Conservation (phyloP, 2,329 filamentous ascomycete genomes). For the Teratosphaeriaceae sp. region DNA sequence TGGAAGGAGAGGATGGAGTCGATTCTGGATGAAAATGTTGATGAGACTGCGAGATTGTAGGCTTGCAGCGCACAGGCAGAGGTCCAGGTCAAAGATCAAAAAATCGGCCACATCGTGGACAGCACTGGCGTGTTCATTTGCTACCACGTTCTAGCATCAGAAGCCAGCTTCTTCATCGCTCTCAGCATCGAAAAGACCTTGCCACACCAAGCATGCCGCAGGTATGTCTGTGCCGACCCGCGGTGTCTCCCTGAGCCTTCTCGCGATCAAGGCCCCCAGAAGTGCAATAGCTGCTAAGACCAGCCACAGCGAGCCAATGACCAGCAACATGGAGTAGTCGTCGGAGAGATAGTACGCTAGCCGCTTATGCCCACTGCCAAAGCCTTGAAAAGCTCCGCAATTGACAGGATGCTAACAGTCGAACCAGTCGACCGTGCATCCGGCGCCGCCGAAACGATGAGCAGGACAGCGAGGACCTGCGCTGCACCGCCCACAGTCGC, state of each 20-base stretch:
- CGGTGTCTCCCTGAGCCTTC: constrained; percentile 39
- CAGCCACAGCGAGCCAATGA: constrained; percentile 41
- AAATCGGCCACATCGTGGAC: too few relatives aligned
- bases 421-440: constrained; percentile 42
- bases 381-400: constrained; percentile 41
- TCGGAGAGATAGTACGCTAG: constrained; percentile 40
- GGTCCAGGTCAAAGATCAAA: too few relatives aligned
- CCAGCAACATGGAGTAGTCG: constrained; percentile 36
- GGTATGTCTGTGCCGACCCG: constrained; percentile 40
- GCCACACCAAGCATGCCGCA: constrained; percentile 37
- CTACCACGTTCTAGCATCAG: too few relatives aligned
- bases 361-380: constrained; percentile 41
- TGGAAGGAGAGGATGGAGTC: constrained; percentile 22
- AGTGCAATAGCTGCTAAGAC: constrained; percentile 35
- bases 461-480: constrained; percentile 37
- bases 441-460: constrained; percentile 43
- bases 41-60: neutral
- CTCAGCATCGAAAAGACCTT: constrained; percentile 42
- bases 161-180: constrained; percentile 19
- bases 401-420: constrained; percentile 42
- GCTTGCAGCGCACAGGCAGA: too few relatives aligned
- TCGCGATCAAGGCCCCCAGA: constrained; percentile 37
- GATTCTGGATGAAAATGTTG: constrained; percentile 17
- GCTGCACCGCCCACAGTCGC: constrained; percentile 37
- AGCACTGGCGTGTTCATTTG: too few relatives aligned